Evolutionary conservation across 2,329 filamentous ascomycete species (phyloP), one percentile per base, ranked within the genome.

Genomic region (Herpotrichia juniperi): DNA sequence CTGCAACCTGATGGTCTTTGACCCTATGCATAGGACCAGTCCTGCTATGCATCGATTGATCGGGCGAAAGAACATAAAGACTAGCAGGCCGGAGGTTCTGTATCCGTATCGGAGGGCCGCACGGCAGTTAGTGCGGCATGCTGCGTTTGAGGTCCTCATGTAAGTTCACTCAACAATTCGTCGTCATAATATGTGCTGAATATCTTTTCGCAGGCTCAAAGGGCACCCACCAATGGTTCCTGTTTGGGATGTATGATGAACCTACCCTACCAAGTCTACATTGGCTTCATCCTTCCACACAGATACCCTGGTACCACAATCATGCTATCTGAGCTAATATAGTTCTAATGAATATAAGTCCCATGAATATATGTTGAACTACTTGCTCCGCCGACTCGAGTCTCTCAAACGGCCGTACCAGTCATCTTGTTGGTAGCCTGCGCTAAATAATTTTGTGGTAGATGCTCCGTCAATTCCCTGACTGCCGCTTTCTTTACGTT

Each of bases 141-240:
- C 83, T 51, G 86, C 90, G 57, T 97, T 96, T 71, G 93, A 97
- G 74, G 74, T 91, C 45, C 77, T 96, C 26, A 87, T 83, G 89
- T 90, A 76, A 66, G 84, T 75, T 3, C 22, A 16, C 19, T 28
- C 10, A n/a, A 25, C 6, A 2, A 3, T 31, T 35, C n/a, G 16
- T 11, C 10, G 26, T 34, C 11, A 9, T 21, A 7, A 39, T 44
- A 5, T 26, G 21, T 42, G 26, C 43, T 46, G 21, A 46, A 30
- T 42, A 16, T 30, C 25, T 25, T 17, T 14, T 34, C 4, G 26
- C 2, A 74, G 72, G 62, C 66, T 75, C 31, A 70, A 69, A 12
- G 72, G 69, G 25, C 66, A 67, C 45, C 70, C 72, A 12, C 72
- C 72, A 26, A 47, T 73, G 24, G 74, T 73, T 49, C 72, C 72